Conservation (phyloP, 176 grass and related monocot genomes). For the Chloris gayana region DNA sequence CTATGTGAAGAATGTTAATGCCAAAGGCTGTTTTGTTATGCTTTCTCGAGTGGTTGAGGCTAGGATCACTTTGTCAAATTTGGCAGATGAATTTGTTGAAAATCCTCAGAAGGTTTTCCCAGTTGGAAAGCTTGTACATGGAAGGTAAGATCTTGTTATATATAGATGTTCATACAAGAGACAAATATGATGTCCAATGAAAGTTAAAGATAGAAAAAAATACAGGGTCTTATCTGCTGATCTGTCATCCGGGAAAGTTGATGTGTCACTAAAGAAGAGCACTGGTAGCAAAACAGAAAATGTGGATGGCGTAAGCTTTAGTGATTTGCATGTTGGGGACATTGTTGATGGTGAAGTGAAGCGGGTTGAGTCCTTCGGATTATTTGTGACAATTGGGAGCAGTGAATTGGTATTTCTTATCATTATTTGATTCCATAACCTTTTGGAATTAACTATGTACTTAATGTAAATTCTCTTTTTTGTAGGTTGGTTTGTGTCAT, state of each 20-base stretch:
- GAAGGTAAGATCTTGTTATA: slow-evolving; percentile 55
- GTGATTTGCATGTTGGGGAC: slow-evolving; percentile 69
- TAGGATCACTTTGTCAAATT: slow-evolving; percentile 80
- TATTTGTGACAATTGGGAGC: slow-evolving; percentile 76
- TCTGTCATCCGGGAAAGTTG: slow-evolving; percentile 69
- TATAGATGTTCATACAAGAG: slow-evolving; percentile 23
- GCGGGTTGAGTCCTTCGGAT: slow-evolving; percentile 76
- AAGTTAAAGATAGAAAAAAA: slow-evolving; percentile 30
- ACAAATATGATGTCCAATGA: neutral
- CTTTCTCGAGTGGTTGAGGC: slow-evolving; percentile 80
- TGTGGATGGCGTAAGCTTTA: slow-evolving; percentile 43
- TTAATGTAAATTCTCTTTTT: slow-evolving; percentile 38
- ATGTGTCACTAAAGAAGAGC: slow-evolving; percentile 71
- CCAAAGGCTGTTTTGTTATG: slow-evolving; percentile 95
- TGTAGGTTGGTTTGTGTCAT: slow-evolving; percentile 95
- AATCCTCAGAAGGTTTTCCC: slow-evolving; percentile 86
- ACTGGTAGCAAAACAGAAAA: slow-evolving; percentile 50
- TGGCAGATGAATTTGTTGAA: slow-evolving; percentile 84
- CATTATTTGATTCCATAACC: neutral
- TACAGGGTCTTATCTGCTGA: slow-evolving; percentile 82
- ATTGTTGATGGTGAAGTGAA: slow-evolving; percentile 79
- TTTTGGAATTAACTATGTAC: slow-evolving; percentile 10
- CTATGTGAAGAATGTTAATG: slow-evolving; percentile 86
- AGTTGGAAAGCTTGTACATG: slow-evolving; percentile 83
- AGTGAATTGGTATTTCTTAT: slow-evolving; percentile 62